These are phyloP conservation scores for Setaria viridis DNA, from an alignment of 202 grass and related monocot species.

Conservation along the genomic window DNA sequence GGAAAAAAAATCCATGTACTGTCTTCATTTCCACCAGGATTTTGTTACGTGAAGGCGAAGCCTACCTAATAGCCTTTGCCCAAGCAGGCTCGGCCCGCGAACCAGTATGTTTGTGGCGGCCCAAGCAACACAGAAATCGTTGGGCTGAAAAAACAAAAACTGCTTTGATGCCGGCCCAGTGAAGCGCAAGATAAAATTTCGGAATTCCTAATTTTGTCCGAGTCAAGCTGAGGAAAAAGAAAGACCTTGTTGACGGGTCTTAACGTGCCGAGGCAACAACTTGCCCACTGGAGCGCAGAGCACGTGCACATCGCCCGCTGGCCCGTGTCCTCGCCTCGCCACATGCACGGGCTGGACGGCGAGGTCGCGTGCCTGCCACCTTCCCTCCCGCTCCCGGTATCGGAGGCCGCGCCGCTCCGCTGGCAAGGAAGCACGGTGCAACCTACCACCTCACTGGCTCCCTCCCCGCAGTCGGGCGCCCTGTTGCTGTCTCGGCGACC, in stretches of 20 bases:
- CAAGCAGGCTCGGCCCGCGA: too few relatives aligned
- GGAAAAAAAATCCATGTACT: too few relatives aligned
- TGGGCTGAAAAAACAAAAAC: too few relatives aligned
- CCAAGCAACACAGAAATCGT: too few relatives aligned
- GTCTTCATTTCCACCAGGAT: too few relatives aligned
- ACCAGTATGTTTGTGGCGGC: too few relatives aligned
- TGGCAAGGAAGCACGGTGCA: background rate
- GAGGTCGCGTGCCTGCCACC: background rate
- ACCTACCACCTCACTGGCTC: background rate
- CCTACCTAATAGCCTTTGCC: too few relatives aligned
- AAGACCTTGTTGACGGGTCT: background rate
- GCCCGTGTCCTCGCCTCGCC: background rate
- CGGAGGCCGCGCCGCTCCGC: background rate
- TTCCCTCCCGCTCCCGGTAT: background rate
- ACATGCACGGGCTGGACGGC: background rate
- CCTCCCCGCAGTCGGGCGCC: background rate
- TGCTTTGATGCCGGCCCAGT: too few relatives aligned
- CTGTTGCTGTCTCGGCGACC: conserved; percentile 1
- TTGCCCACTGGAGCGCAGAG: background rate
- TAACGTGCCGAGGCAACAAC: background rate
- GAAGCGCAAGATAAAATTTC: too few relatives aligned
- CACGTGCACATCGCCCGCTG: background rate
- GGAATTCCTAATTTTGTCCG: too few relatives aligned
- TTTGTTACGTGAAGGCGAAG: too few relatives aligned
- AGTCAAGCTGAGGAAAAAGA: background rate